Percentiles rank a stretch among this genome's conserved stretches.
phyloP scores from a whole-genome alignment of 2,329 filamentous ascomycete genomes.

The Rugonectria rugulosa region DNA sequence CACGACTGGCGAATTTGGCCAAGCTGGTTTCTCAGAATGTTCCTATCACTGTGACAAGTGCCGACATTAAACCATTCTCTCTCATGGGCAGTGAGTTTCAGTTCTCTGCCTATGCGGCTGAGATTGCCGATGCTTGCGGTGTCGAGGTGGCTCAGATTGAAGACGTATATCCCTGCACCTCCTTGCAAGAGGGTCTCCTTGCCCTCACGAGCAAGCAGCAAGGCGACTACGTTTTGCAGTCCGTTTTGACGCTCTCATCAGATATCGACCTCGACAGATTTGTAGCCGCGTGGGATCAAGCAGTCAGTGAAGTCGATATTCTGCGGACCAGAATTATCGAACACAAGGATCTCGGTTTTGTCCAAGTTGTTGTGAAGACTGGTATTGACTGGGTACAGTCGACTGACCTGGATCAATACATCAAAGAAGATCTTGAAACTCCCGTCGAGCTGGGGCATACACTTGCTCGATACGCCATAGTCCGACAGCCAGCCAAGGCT shows the following conservation, averaged over 20 bases:
- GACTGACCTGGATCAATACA: too few relatives aligned
- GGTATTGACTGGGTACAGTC: too few relatives aligned
- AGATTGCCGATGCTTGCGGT: background rate
- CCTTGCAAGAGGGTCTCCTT: constrained; percentile 58
- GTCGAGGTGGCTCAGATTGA: constrained; percentile 41
- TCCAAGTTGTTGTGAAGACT: too few relatives aligned
- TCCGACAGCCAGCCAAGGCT: background rate
- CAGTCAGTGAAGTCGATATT: background rate
- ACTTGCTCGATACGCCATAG: constrained; percentile 14
- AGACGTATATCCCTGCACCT: constrained; percentile 58
- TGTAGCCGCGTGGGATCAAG: constrained; percentile 14
- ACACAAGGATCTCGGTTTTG: background rate
- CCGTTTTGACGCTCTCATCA: constrained; percentile 1
- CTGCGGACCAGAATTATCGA: constrained; percentile 18
- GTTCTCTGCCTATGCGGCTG: too few relatives aligned
- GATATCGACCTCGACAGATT: background rate
- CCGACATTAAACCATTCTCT: background rate
- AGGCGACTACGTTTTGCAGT: constrained; percentile 17
- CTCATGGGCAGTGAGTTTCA: background rate
- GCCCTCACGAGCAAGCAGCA: constrained; percentile 46
- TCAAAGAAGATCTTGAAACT: constrained; percentile 7
- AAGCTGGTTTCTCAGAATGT: too few relatives aligned
- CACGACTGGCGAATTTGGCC: constrained; percentile 6
- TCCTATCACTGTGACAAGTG: background rate
- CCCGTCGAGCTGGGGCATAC: constrained; percentile 17